Evolutionary conservation across 108 stramenopile species (phyloP).

Genomic region (Mediolabrus comicus): DNA sequence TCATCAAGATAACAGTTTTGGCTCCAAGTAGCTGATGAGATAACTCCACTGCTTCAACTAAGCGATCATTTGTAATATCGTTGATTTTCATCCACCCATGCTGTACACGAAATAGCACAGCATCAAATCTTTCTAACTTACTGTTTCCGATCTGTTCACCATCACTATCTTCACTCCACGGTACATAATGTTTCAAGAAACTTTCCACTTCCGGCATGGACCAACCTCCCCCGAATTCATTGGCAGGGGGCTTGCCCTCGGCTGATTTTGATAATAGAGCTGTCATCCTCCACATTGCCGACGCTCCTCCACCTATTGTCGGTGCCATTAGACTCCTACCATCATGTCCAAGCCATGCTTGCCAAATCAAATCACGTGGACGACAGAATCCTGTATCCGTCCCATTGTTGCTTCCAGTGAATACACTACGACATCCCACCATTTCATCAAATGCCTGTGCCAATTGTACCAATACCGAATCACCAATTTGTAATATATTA

Average conservation of each 20-base stretch:
- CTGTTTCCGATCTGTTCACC: not conserved
- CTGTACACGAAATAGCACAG: slow-evolving; percentile 30
- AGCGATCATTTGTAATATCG: slow-evolving; percentile 13
- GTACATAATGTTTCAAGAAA: too few species aligned
- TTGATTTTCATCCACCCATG: slow-evolving; percentile 41
- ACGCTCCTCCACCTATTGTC: not conserved
- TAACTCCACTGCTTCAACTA: slow-evolving; percentile 28
- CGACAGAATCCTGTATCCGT: too few species aligned
- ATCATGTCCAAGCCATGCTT: too few species aligned
- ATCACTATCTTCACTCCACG: too few species aligned
- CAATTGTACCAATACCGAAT: not conserved
- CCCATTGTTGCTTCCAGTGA: too few species aligned
- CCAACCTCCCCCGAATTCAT: not conserved
- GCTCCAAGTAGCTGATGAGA: slow-evolving; percentile 18
- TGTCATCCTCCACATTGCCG: not conserved
- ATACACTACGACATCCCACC: not conserved
- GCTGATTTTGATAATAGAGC: not conserved
- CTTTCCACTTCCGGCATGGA: too few species aligned
- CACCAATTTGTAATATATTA: not conserved
- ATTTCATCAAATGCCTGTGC: not conserved
- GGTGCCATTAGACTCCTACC: too few species aligned
- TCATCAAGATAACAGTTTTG: not conserved
- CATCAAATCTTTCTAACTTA: slow-evolving; percentile 24
- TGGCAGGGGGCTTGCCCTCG: not conserved
- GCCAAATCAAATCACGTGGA: too few species aligned